Percentiles rank a stretch among this genome's conserved stretches.
These are phyloP conservation scores for Glebionis coronaria DNA, from an alignment of 129 eudicot species.

Conservation along the genomic window DNA sequence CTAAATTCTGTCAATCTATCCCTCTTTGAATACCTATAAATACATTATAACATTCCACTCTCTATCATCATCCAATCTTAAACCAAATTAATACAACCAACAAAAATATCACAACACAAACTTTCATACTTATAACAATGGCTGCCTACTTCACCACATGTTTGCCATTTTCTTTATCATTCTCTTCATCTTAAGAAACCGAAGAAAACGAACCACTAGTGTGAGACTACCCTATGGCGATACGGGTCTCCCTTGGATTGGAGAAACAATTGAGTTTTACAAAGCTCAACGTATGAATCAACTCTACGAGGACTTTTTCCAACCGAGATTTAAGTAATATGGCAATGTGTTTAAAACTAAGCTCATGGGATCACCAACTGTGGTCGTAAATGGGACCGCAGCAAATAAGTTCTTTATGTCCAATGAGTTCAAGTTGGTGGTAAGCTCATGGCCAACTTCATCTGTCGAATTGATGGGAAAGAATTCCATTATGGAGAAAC, in stretches of 20 bases:
- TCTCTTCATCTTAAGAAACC: not conserved
- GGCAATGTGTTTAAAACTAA: no score
- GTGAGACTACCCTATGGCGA: conserved; percentile 31
- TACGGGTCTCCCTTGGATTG: conserved; percentile 83
- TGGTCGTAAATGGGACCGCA: no score
- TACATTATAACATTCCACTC: conserved; percentile 3
- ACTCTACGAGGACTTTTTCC: conserved; percentile 53
- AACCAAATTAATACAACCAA: conserved; percentile 4
- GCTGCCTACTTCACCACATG: not conserved
- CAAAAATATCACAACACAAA: not conserved
- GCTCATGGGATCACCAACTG: no score
- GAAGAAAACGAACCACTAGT: not conserved
- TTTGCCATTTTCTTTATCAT: not conserved
- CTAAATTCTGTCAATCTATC: conserved; percentile 28
- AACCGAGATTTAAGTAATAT: conserved; percentile 41
- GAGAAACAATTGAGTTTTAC: conserved; percentile 19
- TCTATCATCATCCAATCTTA: conserved; percentile 7
- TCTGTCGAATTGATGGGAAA: no score
- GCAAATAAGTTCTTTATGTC: no score
- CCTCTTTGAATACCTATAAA: conserved; percentile 1
- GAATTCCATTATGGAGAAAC: no score
- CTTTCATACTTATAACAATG: not conserved
- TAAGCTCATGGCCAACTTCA: no score
- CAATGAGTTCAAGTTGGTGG: no score
- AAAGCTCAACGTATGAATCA: conserved; percentile 55